Base-by-base conservation (phyloP, 495 filamentous ascomycete genomes). In the Penicillium taxi region DNA sequence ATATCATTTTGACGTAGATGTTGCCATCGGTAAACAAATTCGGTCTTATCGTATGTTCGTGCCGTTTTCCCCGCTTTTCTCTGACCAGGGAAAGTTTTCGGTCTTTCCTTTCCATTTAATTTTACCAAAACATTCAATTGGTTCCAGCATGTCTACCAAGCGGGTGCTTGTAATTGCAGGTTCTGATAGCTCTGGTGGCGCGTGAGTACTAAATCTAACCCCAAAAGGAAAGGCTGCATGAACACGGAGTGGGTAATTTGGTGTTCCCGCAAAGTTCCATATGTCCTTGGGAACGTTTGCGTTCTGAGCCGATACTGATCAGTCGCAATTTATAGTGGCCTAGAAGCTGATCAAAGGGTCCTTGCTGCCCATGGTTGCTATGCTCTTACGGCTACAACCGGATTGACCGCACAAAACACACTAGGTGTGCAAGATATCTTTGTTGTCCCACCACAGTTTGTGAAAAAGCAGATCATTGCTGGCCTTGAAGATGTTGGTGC, bases 281-380 rank as follows among this genome's bases (percentile, higher is more conserved):
- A n/a, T n/a, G n/a, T n/a, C n/a, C n/a, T n/a, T n/a, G n/a, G n/a
- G n/a, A n/a, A n/a, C n/a, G n/a, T n/a, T n/a, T n/a, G n/a, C n/a
- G n/a, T n/a, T n/a, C n/a, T 31, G 17, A 4, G 27, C 17, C 15
- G n/a, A 21, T 19, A 34, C 39, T 50, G 27, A 50, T 28, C 35
- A 0, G 16, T n/a, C n/a, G n/a, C n/a, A n/a, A n/a, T 18, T 40
- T 37, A 28, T 45, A 94, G 87, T 26, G 91, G 91, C n/a, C 77
- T 98, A 26, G 91, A 98, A 56, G 91, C 91, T 20, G 91, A 98
- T 61, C 88, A 96, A 59, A 90, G 91, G 53, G 88, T 94, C 34
- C 81, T 96, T 23, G 83, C 89, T 17, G 84, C 84, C 12, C 86
- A 96, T 74, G 80, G 79, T 29, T 86, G 82, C 65, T 96, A 96